A percentile compares a stretch with the other conserved stretches of the same genome.
Evolutionary conservation across 768 basidiomycete genomes (phyloP).

Genomic region (Boletus tomentosulus): DNA sequence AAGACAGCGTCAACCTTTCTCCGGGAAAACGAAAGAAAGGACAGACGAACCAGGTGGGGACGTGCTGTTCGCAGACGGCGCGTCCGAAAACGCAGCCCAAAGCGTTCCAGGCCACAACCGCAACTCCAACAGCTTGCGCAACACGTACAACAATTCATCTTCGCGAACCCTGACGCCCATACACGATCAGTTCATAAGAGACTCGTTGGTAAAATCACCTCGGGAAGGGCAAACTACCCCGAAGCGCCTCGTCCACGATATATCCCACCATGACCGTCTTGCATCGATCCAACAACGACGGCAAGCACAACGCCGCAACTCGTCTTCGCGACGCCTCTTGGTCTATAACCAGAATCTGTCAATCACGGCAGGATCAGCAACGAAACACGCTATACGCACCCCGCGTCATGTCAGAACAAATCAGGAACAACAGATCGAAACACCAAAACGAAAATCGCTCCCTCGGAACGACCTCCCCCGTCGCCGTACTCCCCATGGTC

Average conservation of each 20-base stretch:
- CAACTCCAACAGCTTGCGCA: conserved; percentile 70
- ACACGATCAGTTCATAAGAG: neutral
- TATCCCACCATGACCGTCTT: conserved; percentile 62
- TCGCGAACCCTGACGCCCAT: conserved; percentile 60
- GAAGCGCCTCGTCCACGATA: conserved; percentile 77
- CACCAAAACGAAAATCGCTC: conserved; percentile 94
- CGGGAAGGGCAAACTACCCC: conserved; percentile 87
- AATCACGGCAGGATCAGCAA: neutral
- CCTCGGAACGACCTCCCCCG: conserved; percentile 54
- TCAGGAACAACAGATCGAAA: conserved; percentile 78
- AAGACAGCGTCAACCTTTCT: neutral
- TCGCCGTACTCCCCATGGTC: conserved; percentile 56
- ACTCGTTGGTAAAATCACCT: conserved; percentile 42
- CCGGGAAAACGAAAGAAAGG: neutral
- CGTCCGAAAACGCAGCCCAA: conserved; percentile 70
- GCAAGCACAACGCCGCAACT: conserved; percentile 68
- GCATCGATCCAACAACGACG: conserved; percentile 76
- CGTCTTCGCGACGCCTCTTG: conserved; percentile 56
- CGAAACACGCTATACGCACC: conserved; percentile 36
- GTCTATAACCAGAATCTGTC: conserved; percentile 38
- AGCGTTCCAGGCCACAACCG: conserved; percentile 72
- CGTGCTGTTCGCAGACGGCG: conserved; percentile 51
- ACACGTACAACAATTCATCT: conserved; percentile 83
- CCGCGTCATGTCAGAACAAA: conserved; percentile 64
- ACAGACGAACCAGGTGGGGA: conserved; percentile 55